Evolutionary conservation across 2,329 filamentous ascomycete genomes (phyloP).

Genomic region (Fusarium sp.): DNA sequence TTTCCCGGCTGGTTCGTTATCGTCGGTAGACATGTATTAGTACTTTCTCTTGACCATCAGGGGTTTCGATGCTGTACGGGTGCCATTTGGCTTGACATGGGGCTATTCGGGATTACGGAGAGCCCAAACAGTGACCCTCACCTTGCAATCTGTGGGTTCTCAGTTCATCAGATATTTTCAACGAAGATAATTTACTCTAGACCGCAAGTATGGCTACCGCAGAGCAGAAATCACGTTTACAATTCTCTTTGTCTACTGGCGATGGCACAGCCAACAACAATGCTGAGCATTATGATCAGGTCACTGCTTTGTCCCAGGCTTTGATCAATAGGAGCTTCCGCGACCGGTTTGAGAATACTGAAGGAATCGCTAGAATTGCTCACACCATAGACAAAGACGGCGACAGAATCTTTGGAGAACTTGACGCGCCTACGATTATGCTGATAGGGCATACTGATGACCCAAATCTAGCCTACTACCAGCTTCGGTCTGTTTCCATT

Average conservation of each 20-base stretch:
- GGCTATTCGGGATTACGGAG: too few relatives aligned
- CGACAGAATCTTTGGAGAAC: neutral
- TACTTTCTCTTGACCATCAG: too few relatives aligned
- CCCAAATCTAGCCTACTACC: neutral
- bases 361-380: neutral
- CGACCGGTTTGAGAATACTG: neutral
- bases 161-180: too few relatives aligned
- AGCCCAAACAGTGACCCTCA: too few relatives aligned
- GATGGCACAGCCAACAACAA: too few relatives aligned
- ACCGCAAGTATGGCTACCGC: neutral
- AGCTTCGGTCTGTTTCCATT: neutral
- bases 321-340: neutral
- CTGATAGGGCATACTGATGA: neutral
- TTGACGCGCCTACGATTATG: neutral
- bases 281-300: neutral
- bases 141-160: too few relatives aligned
- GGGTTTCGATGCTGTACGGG: too few relatives aligned
- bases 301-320: neutral
- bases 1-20: too few relatives aligned
- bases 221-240: neutral
- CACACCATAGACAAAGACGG: too few relatives aligned
- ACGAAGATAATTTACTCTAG: too few relatives aligned
- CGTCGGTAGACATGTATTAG: accelerated
- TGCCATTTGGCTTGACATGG: too few relatives aligned
- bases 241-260: neutral